A percentile compares a stretch with the other conserved stretches of the same genome.
Conservation (phyloP, 495 filamentous ascomycete genomes). For the Penicillium riverlandense region DNA sequence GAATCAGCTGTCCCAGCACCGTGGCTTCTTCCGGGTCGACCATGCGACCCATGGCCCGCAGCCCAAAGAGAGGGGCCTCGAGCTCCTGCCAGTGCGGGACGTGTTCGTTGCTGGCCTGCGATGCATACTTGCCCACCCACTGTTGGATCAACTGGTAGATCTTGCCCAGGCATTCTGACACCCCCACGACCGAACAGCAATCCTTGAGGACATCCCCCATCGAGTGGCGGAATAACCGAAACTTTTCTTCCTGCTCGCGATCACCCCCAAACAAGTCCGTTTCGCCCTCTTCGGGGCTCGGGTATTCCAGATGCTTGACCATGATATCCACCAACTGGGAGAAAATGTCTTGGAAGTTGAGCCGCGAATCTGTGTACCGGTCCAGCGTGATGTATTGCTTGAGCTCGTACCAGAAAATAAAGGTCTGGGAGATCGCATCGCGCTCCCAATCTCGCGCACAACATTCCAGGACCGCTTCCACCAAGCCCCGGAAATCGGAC, state of each 20-base stretch:
- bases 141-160: constrained; percentile 73
- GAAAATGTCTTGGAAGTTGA: constrained; percentile 70
- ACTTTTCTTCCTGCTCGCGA: constrained; percentile 92
- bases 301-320: constrained; percentile 86
- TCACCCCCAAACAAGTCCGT: constrained; percentile 91
- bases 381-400: constrained; percentile 93
- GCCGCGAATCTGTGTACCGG: constrained; percentile 73
- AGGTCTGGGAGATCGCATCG: constrained; percentile 85
- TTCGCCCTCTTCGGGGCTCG: constrained; percentile 67
- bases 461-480: constrained; percentile 86
- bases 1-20: constrained; percentile 84
- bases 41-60: constrained; percentile 97
- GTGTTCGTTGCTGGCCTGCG: constrained; percentile 58
- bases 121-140: constrained; percentile 78
- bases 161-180: constrained; percentile 82
- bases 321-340: constrained; percentile 87
- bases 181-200: constrained; percentile 90
- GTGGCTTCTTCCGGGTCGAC: constrained; percentile 80
- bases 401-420: constrained; percentile 96
- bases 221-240: constrained; percentile 88
- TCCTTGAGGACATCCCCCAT: constrained; percentile 99
- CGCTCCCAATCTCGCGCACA: constrained; percentile 77
- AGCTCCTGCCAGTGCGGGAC: constrained; percentile 97
- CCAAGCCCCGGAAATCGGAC: constrained; percentile 71
- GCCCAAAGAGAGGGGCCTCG: constrained; percentile 89